phyloP scores from a whole-genome alignment of 2,329 filamentous ascomycete species.

The Claviceps humidiphila region DNA sequence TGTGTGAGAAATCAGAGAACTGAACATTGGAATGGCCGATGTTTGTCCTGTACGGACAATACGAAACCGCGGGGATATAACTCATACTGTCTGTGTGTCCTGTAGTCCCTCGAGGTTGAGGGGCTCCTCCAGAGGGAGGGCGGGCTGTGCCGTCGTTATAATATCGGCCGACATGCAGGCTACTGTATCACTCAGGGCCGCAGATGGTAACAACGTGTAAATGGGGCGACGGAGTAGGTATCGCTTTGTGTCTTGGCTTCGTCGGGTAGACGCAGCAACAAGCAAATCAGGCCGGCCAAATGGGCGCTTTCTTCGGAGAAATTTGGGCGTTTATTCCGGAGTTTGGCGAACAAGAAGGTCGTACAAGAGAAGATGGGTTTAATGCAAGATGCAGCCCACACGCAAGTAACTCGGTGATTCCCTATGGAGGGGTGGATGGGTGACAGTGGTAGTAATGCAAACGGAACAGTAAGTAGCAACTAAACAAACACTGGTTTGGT shows the following conservation, averaged over 20 bases:
- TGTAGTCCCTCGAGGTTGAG: conserved; percentile 13
- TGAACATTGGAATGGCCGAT: conserved; percentile 26
- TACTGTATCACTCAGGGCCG: background rate
- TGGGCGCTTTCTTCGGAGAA: conserved; percentile 1
- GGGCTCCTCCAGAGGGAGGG: conserved; percentile 9
- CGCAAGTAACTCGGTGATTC: background rate
- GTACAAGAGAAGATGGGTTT: conserved; percentile 1
- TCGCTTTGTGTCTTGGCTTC: conserved; percentile 16
- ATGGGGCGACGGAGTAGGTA: conserved; percentile 3
- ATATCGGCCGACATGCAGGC: conserved; percentile 20
- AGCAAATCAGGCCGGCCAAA: conserved; percentile 6
- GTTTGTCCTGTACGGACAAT: conserved; percentile 26
- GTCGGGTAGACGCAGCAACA: conserved; percentile 18
- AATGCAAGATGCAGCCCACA: conserved; percentile 5
- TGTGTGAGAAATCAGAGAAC: conserved; percentile 29
- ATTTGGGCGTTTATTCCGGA: conserved; percentile 8
- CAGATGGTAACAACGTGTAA: background rate
- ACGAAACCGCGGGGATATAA: conserved; percentile 22
- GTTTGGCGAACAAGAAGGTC: conserved; percentile 5
- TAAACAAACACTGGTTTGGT: conserved; percentile 3
- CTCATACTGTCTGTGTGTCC: conserved; percentile 28
- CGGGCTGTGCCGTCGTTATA: conserved; percentile 19
- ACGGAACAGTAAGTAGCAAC: background rate
- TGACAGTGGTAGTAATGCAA: conserved; percentile 1
- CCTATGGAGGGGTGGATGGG: no score